phyloP scores from a whole-genome alignment of 805 yeast genomes.

The Torulaspora indica region DNA sequence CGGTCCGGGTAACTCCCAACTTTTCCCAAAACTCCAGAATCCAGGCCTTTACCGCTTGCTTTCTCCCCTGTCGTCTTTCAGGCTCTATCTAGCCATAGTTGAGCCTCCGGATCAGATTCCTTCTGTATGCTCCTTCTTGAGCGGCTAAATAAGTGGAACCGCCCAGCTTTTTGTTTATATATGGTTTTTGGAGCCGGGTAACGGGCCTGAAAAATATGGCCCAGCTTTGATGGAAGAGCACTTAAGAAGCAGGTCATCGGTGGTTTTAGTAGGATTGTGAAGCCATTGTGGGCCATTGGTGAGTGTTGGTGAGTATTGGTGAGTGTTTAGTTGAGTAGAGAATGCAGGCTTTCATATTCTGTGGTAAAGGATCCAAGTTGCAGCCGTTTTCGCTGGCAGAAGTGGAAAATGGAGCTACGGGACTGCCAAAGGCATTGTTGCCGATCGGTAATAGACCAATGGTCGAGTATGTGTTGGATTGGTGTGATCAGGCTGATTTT shows the following conservation, averaged over 20 bases:
- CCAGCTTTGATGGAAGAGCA: background rate
- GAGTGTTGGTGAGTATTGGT: background rate
- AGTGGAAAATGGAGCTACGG: conserved; percentile 40
- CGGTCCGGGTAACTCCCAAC: conserved; percentile 2
- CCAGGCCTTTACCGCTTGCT: background rate
- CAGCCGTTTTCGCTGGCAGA: conserved; percentile 60
- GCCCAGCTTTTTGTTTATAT: background rate
- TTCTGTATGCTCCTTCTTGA: background rate
- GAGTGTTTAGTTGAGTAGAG: background rate
- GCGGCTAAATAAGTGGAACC: too few relatives aligned
- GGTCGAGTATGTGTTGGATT: conserved; percentile 79
- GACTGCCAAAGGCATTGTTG: conserved; percentile 74
- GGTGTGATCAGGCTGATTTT: conserved; percentile 89
- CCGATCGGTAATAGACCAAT: conserved; percentile 89
- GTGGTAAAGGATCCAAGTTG: conserved; percentile 77
- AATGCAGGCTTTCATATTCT: conserved; percentile 88
- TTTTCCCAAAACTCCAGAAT: background rate
- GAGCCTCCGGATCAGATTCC: background rate
- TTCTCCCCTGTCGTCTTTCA: too few relatives aligned
- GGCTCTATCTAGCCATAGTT: too few relatives aligned
- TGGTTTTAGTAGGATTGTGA: background rate
- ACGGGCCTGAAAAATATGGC: background rate
- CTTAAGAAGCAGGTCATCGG: background rate
- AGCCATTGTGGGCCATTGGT: background rate
- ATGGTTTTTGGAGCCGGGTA: background rate